phyloP scores from a whole-genome alignment of 2,329 filamentous ascomycete species.

The Aureobasidium sp. region DNA sequence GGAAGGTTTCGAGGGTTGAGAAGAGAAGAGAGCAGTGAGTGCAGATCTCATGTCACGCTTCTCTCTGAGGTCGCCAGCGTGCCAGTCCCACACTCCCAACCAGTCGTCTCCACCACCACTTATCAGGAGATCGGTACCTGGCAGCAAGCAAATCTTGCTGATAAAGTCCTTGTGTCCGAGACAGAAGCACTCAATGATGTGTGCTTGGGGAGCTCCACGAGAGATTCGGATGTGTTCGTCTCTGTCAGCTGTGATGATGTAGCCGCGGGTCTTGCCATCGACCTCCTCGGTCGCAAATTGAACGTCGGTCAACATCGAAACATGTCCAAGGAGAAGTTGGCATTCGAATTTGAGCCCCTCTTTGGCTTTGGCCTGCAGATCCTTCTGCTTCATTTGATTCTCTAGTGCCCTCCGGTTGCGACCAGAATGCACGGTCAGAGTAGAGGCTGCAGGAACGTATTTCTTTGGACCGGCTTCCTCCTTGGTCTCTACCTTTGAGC shows the following conservation, averaged over 20 bases:
- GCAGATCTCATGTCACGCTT: slow-evolving; percentile 41
- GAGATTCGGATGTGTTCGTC: slow-evolving; percentile 86
- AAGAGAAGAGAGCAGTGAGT: slow-evolving; percentile 9
- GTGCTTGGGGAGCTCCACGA: slow-evolving; percentile 68
- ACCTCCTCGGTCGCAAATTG: slow-evolving; percentile 42
- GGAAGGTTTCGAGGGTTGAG: slow-evolving; percentile 9
- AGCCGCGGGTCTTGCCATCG: slow-evolving; percentile 40
- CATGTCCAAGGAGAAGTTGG: slow-evolving; percentile 77
- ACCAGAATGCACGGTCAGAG: slow-evolving; percentile 53
- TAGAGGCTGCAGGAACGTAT: slow-evolving; percentile 45
- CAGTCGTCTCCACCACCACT: slow-evolving; percentile 81
- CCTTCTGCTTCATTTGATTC: slow-evolving; percentile 43
- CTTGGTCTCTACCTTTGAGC: slow-evolving; percentile 17
- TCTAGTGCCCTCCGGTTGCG: slow-evolving; percentile 50
- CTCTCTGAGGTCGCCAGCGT: slow-evolving; percentile 43
- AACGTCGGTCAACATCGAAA: slow-evolving; percentile 85
- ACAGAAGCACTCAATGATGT: slow-evolving; percentile 84
- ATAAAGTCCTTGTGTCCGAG: slow-evolving; percentile 83
- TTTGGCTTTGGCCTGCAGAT: slow-evolving; percentile 34
- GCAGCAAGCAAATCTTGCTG: slow-evolving; percentile 59
- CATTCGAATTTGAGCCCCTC: slow-evolving; percentile 56
- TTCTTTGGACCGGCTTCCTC: slow-evolving; percentile 21
- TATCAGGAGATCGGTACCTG: slow-evolving; percentile 56
- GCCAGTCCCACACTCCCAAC: slow-evolving; percentile 79
- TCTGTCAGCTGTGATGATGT: slow-evolving; percentile 59